Conservation (phyloP, 495 filamentous ascomycete species). For the Rhypophila decipiens region DNA sequence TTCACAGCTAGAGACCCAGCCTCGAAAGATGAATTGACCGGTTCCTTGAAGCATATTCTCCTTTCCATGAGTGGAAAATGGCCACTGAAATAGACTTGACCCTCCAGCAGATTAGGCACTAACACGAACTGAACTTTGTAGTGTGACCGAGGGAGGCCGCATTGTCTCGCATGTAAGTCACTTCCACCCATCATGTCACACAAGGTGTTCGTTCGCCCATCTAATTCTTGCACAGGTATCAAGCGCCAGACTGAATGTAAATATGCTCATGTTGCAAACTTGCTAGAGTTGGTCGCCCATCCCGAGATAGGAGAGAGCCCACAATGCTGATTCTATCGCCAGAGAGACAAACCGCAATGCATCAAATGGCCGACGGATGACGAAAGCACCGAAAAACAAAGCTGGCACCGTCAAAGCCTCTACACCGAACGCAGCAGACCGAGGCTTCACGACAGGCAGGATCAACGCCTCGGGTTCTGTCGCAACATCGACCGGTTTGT, state of each 20-base stretch:
- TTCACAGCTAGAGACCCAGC: too few relatives aligned
- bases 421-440: conserved; percentile 42
- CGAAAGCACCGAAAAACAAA: conserved; percentile 49
- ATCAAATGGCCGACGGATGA: conserved; percentile 50
- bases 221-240: conserved; percentile 36
- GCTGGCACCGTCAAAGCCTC: conserved; percentile 16
- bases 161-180: conserved; percentile 59
- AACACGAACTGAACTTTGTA: too few relatives aligned
- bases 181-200: neutral
- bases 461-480: conserved; percentile 34
- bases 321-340: conserved; percentile 1
- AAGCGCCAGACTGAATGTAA: conserved; percentile 64
- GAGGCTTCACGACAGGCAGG: conserved; percentile 31
- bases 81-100: too few relatives aligned
- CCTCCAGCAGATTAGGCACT: too few relatives aligned
- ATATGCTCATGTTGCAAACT: conserved; percentile 61
- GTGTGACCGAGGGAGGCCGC: conserved; percentile 52
- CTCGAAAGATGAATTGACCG: too few relatives aligned
- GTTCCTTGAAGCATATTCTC: too few relatives aligned
- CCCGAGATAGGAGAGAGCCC: neutral
- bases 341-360: conserved; percentile 45
- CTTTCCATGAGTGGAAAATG: too few relatives aligned
- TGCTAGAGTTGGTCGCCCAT: conserved; percentile 51
- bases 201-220: neutral
- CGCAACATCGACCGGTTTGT: conserved; percentile 49